Base-by-base conservation (phyloP, 2,329 filamentous ascomycete genomes). In the Colletotrichum echinochloae region DNA sequence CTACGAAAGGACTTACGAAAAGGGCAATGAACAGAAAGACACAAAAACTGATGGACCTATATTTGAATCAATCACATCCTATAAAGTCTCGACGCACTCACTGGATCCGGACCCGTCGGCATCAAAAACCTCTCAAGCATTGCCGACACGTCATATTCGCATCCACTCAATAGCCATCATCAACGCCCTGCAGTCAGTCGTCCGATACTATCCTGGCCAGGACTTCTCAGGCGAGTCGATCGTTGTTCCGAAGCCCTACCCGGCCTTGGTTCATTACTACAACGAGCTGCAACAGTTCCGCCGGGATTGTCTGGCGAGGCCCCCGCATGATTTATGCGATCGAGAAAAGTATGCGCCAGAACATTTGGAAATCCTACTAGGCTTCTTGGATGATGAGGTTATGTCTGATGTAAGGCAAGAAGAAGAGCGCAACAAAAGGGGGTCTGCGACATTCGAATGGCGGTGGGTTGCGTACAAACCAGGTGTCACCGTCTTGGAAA, bases 321-420 rank as follows among this genome's bases (percentile, higher is more conserved):
- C 16, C 12, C 6, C 7, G 0, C 26, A 46, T 0, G 65, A 73
- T 0, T 16, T 74, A 1, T 77, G 76, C 54, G 56, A 69, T 0
- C 65, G 66, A 3, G 66, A 78, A 14, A 70, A 37, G 16, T 16
- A 70, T 23, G 60, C 70, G 0, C 16, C 35, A 1, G 65, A 74
- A 1, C 72, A 76, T 30, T 33, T 77, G 1, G 18, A 8, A 2
- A 59, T 74, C 1, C 65, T 77, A 1, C 60, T 77, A 2, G 23
- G 66, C 1, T 78, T 75, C 28, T 46, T 78, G 3, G 76, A 79
- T 7, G 41, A 68, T 0, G 71, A 66, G 9, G 41, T 77, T 5
- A 78, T 78, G 76, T 26, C 52, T 12, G 66, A 56, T 1, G 74
- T 77, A 0, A 37, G 57, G 5, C 61, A 61, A 0, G 76, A 77